Percentiles rank a stretch among this genome's conserved stretches.
phyloP scores from a whole-genome alignment of 208 protist genomes.

The Trypanosoma melophagium region DNA sequence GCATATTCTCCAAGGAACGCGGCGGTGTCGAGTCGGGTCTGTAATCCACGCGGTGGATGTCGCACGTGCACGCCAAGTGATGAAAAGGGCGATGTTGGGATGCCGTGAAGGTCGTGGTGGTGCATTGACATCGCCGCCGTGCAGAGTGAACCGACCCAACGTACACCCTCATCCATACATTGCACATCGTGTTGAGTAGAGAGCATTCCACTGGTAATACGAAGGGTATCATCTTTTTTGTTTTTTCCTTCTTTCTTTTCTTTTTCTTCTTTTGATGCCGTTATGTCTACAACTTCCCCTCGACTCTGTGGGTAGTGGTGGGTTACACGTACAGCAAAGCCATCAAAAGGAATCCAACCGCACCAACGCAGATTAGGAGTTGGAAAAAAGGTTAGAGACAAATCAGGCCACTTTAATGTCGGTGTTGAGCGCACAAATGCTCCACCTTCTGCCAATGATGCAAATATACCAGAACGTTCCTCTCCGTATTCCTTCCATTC shows the following conservation, averaged over 20 bases:
- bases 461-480: constrained; percentile 59
- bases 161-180: constrained; percentile 72
- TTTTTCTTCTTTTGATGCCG: not conserved
- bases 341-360: constrained; percentile 37
- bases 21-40: constrained; percentile 47
- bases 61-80: constrained; percentile 36
- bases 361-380: constrained; percentile 51
- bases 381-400: constrained; percentile 64
- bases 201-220: constrained; percentile 50
- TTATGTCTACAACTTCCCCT: constrained; percentile 38
- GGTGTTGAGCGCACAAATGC: constrained; percentile 58
- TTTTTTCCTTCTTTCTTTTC: not conserved
- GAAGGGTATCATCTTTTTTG: not conserved
- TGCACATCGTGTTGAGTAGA: constrained; percentile 52
- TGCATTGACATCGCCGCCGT: constrained; percentile 41
- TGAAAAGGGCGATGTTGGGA: constrained; percentile 51
- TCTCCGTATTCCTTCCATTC: constrained; percentile 80
- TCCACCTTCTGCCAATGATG: constrained; percentile 52
- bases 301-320: constrained; percentile 72
- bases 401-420: constrained; percentile 31
- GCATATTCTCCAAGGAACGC: constrained; percentile 59
- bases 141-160: constrained; percentile 68
- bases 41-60: constrained; percentile 42
- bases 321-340: constrained; percentile 62
- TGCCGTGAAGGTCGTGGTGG: constrained; percentile 34